Base-by-base conservation (phyloP, 768 basidiomycete genomes). In the Termitomyces sp. region DNA sequence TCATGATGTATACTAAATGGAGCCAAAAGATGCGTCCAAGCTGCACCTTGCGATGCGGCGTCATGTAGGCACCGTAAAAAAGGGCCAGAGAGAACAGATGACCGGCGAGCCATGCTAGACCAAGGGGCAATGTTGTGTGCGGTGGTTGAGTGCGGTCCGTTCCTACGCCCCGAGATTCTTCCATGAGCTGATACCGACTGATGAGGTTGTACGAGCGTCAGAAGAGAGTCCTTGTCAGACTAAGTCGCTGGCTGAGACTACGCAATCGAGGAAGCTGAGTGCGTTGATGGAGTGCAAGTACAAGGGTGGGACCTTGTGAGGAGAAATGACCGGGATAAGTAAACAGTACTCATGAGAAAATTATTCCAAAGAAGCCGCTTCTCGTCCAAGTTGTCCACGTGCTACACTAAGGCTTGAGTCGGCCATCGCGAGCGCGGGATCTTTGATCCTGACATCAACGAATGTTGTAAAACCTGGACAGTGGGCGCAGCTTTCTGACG, bases 121-220 rank as follows among this genome's bases (percentile, higher is more conserved):
- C 6, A 22, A 22, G 45, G 44, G 45, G 47, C 42, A 24, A 59
- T 51, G 50, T 33, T 55, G 35, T 14, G 53, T 55, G 50, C 22
- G 44, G 49, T 54, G 58, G 54, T 58, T n/a, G 59, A 43, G 35
- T 54, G 59, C 62, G 59, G 62, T n/a, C 62, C 62, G 62, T 48
- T 9, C 7, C 9, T 22, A 46, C 33, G 5, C 9, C 1, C 62
- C 62, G 62, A 63, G 49, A 35, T 63, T 63, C 36, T 56, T 61
- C 59, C 62, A 58, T 13, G 12, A 22, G 28, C 43, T 58, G 30
- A 22, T 33, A 40, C 9, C 53, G 53, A 24, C 8, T 6, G 8
- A 35, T 16, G 22, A 35, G n/a, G 9, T n/a, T 49, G n/a, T n/a
- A n/a, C n/a, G n/a, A n/a, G n/a, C n/a, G n/a, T n/a, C n/a, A n/a